Evolutionary conservation across 345 rosid species (phyloP).

Genomic region (Eucalyptus pumila): DNA sequence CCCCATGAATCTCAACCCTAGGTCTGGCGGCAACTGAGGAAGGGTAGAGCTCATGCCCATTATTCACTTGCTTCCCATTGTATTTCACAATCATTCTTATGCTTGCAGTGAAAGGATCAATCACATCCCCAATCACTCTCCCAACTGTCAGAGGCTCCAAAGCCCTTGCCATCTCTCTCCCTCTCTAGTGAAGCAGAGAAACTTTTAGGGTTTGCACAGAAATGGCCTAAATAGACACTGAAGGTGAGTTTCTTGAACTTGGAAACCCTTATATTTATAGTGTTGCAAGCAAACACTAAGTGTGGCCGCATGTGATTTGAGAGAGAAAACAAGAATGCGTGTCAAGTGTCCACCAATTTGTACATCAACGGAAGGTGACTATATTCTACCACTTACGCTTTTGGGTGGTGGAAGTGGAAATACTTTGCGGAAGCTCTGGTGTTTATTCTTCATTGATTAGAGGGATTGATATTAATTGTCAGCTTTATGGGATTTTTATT

Average conservation of each 20-base stretch:
- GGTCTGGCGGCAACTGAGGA: constrained; percentile 27
- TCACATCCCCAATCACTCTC: constrained; percentile 44
- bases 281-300: neutral
- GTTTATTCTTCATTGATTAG: neutral
- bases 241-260: neutral
- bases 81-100: constrained; percentile 31
- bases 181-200: neutral
- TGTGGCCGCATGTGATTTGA: neutral
- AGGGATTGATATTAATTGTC: neutral
- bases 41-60: constrained; percentile 40
- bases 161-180: neutral
- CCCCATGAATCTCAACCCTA: constrained; percentile 40
- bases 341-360: neutral
- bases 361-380: neutral
- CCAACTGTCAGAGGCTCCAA: constrained; percentile 36
- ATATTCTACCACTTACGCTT: neutral
- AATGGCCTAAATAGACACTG: neutral
- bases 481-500: neutral
- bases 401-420: neutral
- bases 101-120: constrained; percentile 31
- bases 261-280: neutral
- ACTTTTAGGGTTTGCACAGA: neutral
- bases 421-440: neutral
- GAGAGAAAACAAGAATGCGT: neutral
- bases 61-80: constrained; percentile 28